Conservation (phyloP, 2,329 filamentous ascomycete species). For the Aureobasidium musti region DNA sequence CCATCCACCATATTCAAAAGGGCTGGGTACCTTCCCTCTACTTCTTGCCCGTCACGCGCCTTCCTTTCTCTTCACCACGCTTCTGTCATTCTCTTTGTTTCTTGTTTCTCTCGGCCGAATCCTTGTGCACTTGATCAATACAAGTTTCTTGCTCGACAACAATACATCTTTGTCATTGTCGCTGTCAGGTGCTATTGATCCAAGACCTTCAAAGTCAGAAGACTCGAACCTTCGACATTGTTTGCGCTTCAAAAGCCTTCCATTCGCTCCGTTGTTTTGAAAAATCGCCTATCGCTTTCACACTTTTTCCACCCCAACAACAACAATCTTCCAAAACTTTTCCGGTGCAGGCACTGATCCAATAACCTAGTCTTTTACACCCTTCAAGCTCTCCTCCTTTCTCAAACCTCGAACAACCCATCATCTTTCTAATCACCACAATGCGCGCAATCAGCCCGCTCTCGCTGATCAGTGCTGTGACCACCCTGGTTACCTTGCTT, state of each 20-base stretch:
- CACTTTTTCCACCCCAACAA: constrained; percentile 6
- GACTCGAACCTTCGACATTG: constrained; percentile 19
- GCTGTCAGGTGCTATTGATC: constrained; percentile 28
- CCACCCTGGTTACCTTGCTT: constrained; percentile 23
- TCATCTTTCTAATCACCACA: constrained; percentile 21
- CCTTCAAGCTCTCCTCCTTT: constrained; percentile 28
- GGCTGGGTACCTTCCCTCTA: constrained; percentile 6
- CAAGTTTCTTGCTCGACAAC: constrained; percentile 24
- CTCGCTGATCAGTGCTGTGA: constrained; percentile 25
- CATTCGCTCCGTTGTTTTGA: constrained; percentile 25
- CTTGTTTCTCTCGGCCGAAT: constrained; percentile 23
- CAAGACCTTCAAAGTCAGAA: constrained; percentile 25
- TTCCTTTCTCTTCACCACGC: neutral
- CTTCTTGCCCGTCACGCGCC: constrained; percentile 21
- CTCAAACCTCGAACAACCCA: constrained; percentile 20
- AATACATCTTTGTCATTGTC: constrained; percentile 29
- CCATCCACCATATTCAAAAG: constrained; percentile 19
- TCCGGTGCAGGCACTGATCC: constrained; percentile 29
- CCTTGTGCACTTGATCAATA: constrained; percentile 26
- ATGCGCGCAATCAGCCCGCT: constrained; percentile 27
- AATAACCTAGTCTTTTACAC: constrained; percentile 27
- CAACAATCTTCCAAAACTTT: constrained; percentile 18
- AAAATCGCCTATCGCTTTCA: constrained; percentile 24
- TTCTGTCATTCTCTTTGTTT: constrained; percentile 28
- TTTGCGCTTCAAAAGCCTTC: constrained; percentile 22